Percentiles rank a stretch among this genome's conserved stretches.
phyloP scores from a whole-genome alignment of 495 filamentous ascomycete genomes.

The Podospora fimiseda region DNA sequence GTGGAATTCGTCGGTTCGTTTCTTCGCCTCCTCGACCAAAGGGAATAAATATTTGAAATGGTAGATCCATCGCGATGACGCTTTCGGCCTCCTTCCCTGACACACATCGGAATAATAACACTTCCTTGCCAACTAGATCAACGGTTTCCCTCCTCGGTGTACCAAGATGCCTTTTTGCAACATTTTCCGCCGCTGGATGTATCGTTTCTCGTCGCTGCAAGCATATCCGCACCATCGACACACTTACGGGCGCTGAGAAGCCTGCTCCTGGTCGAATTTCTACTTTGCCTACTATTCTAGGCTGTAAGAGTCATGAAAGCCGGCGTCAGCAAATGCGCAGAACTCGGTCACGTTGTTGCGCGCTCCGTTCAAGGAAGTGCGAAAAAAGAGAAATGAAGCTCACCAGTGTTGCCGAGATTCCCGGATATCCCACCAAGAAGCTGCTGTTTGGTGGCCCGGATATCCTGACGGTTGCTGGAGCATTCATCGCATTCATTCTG shows the following conservation, averaged over 20 bases:
- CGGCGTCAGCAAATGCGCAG: slow-evolving; percentile 1
- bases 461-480: slow-evolving; percentile 85
- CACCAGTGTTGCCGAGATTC: slow-evolving; percentile 96
- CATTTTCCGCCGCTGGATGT: slow-evolving; percentile 87
- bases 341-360: no score
- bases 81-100: slow-evolving; percentile 77
- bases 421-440: slow-evolving; percentile 93
- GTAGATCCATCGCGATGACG: slow-evolving; percentile 94
- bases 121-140: slow-evolving; percentile 91
- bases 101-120: slow-evolving; percentile 81
- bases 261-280: slow-evolving; percentile 86
- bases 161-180: slow-evolving; percentile 86
- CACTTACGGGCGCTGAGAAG: slow-evolving; percentile 75
- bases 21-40: slow-evolving; percentile 87
- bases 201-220: slow-evolving; percentile 92
- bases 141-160: slow-evolving; percentile 87
- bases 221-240: slow-evolving; percentile 91
- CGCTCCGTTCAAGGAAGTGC: no score
- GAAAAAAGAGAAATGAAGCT: slow-evolving; percentile 27
- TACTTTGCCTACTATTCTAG: slow-evolving; percentile 94
- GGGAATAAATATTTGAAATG: slow-evolving; percentile 95
- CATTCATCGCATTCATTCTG: slow-evolving; percentile 26
- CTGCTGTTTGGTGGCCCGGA: slow-evolving; percentile 95
- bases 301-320: slow-evolving; percentile 48
- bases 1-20: slow-evolving; percentile 78